Evolutionary conservation across 1,284 basidiomycete species (phyloP).

Genomic region (Moniliophthora roreri): DNA sequence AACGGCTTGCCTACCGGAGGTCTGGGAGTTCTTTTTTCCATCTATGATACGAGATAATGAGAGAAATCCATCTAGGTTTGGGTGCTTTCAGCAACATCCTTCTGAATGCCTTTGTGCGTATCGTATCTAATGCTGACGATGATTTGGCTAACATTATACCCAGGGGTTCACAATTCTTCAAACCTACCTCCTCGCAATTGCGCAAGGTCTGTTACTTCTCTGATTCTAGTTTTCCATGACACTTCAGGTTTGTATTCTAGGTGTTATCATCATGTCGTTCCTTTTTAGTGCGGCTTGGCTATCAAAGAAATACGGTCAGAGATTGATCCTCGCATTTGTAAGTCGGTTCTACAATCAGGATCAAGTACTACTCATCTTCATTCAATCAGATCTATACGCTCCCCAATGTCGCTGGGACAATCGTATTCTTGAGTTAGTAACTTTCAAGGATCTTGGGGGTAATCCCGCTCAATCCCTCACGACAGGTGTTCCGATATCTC

Average conservation of each 20-base stretch:
- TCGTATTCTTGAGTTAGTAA: slow-evolving; percentile 43
- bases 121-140: background rate
- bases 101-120: slow-evolving; percentile 41
- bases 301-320: slow-evolving; percentile 43
- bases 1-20: slow-evolving; percentile 56
- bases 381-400: slow-evolving; percentile 40
- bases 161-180: slow-evolving; percentile 49
- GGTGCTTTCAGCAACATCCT: slow-evolving; percentile 55
- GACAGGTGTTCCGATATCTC: slow-evolving; percentile 37
- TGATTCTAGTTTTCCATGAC: background rate
- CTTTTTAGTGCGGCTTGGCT: slow-evolving; percentile 46
- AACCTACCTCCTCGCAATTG: slow-evolving; percentile 51
- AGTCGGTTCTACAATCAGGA: slow-evolving; percentile 18
- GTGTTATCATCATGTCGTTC: slow-evolving; percentile 46
- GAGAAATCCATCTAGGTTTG: too few relatives aligned
- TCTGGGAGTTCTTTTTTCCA: too few relatives aligned
- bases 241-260: slow-evolving; percentile 13
- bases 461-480: background rate
- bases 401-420: slow-evolving; percentile 48
- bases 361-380: background rate
- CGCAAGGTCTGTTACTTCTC: slow-evolving; percentile 34
- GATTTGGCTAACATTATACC: slow-evolving; percentile 6
- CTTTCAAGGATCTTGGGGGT: background rate
- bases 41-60: too few relatives aligned
- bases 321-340: slow-evolving; percentile 42